These are phyloP conservation scores for Xerocomellus chrysenteron DNA, from an alignment of 768 basidiomycete species.

Conservation along the genomic window DNA sequence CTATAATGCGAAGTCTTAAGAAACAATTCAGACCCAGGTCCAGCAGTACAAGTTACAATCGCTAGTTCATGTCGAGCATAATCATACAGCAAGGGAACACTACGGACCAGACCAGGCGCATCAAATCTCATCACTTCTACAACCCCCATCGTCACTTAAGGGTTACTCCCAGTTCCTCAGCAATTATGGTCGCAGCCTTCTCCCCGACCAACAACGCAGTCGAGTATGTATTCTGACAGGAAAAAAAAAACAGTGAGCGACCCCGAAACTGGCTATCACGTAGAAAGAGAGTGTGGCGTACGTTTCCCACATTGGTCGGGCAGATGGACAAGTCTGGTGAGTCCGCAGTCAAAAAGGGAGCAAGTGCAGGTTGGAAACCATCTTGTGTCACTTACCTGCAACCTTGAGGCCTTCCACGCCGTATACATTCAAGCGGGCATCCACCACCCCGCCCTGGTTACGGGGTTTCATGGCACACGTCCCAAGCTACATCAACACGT, in stretches of 20 bases:
- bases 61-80: too few relatives aligned
- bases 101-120: too few relatives aligned
- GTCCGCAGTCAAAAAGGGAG: not conserved
- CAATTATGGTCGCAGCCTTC: slow-evolving; percentile 61
- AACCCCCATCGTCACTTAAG: too few relatives aligned
- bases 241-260: not conserved
- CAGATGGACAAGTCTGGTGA: slow-evolving; percentile 38
- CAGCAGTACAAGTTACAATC: too few relatives aligned
- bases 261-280: too few relatives aligned
- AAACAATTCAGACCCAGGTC: too few relatives aligned
- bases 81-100: too few relatives aligned
- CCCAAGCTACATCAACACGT: slow-evolving; percentile 43
- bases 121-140: too few relatives aligned
- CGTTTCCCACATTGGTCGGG: slow-evolving; percentile 26
- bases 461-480: slow-evolving; percentile 71
- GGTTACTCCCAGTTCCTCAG: slow-evolving; percentile 42
- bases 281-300: not conserved
- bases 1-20: too few relatives aligned
- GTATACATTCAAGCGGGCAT: slow-evolving; percentile 59
- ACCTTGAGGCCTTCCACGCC: slow-evolving; percentile 59
- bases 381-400: slow-evolving; percentile 41
- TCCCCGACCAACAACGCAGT: slow-evolving; percentile 51
- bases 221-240: slow-evolving; percentile 40
- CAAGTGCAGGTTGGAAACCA: too few relatives aligned
- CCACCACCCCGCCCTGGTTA: slow-evolving; percentile 60